Evolutionary conservation across 352 stramenopile genomes (phyloP), one percentile per base, ranked within the genome.

Genomic region (Lagenidium giganteum): DNA sequence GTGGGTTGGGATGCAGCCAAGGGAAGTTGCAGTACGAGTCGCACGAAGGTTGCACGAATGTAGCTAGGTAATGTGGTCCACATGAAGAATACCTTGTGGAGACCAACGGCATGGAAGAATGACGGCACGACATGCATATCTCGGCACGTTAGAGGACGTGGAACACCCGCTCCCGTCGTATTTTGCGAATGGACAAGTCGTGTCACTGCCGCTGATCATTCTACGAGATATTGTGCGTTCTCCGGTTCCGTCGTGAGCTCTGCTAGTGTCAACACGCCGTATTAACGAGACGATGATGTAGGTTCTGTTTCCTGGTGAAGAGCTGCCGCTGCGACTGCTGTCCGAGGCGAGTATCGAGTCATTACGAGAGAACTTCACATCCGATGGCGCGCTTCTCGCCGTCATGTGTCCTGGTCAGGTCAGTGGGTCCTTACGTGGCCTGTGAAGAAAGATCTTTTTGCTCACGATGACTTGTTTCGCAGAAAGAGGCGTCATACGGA

Each of bases 301-400:
- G 79, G 73, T 93, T 42, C 64, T 93, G 16, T 93, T 93, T 49
- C 82, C 82, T 14, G 79, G 81, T 11, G 79, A 91, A 27, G 71
- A 84, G 43, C 47, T 93, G 3, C 79, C 82, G 17, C 47, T 93
- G 53, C 67, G 82, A 5, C 64, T 91, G 68, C 64, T 93, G 2
- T 83, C 78, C 1, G 64, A 79, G 23, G 70, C 61, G 13, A 74
- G 51, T 25, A 35, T 89, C 8, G 61, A 65, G 3, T 46, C 62
- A 2, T 71, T 91, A 9, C 64, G 61, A 34, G 47, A 64, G 13
- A 50, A 82, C 9, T 45, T 88, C 3, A 56, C 57, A 4, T 67
- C 36, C 25, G 70, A 83, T 18, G 61, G 59, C 7, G 64, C 51
- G 2, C 51, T 91, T 39, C 42, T 91, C n/a, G 78, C 70, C 0